Conservation (phyloP, 2,329 filamentous ascomycete species). For the Catunica adiposa region DNA sequence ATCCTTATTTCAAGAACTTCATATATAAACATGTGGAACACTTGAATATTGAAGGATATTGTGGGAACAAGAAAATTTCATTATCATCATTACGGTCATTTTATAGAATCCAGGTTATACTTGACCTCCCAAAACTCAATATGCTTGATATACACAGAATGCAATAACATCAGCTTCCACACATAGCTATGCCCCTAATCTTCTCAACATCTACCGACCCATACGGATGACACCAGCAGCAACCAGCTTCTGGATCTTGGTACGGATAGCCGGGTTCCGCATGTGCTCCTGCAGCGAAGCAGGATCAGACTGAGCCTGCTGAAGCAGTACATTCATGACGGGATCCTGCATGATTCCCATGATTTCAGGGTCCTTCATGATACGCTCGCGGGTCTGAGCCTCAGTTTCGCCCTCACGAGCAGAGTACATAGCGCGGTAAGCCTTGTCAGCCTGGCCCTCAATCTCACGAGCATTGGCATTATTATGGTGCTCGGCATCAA, state of each 20-base stretch:
- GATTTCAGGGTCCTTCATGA: conserved; percentile 87
- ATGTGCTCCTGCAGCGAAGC: conserved; percentile 92
- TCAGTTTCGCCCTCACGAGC: conserved; percentile 89
- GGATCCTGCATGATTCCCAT: conserved; percentile 86
- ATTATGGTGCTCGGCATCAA: conserved; percentile 52
- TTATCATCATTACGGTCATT: conserved; percentile 6
- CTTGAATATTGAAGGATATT: neutral
- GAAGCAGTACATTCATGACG: conserved; percentile 92
- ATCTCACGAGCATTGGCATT: conserved; percentile 82
- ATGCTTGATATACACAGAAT: conserved; percentile 4
- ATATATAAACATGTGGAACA: neutral
- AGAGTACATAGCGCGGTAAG: conserved; percentile 73
- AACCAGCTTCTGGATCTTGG: conserved; percentile 88
- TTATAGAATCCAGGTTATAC: neutral
- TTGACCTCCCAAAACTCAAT: conserved; percentile 4
- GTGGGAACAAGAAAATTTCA: neutral
- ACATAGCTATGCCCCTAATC: neutral
- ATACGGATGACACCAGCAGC: conserved; percentile 82
- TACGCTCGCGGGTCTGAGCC: conserved; percentile 81
- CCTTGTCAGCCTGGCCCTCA: conserved; percentile 86
- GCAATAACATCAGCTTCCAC: neutral
- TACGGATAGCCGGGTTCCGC: conserved; percentile 70
- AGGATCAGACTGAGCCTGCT: conserved; percentile 89
- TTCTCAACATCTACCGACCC: conserved; percentile 27
- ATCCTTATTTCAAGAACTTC: no score